Evolutionary conservation across 202 grass and related monocot genomes (phyloP).

Genomic region (Setaria viridis): DNA sequence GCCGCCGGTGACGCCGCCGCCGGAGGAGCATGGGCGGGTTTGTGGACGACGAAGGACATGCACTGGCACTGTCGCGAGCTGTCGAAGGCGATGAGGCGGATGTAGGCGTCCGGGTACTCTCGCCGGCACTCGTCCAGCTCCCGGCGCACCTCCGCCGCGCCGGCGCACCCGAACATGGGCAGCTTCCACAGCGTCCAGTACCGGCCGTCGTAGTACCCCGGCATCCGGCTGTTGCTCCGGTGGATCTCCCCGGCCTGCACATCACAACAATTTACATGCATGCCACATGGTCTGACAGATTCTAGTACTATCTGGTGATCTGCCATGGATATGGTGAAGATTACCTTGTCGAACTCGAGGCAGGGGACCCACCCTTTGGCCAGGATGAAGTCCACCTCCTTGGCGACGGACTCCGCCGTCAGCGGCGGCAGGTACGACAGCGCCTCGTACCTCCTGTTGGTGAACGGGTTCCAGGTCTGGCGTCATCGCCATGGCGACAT

Average conservation of each 20-base stretch:
- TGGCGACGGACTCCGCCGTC: constrained; percentile 57
- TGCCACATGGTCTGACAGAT: no score
- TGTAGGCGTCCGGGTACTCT: constrained; percentile 62
- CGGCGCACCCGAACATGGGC: constrained; percentile 80
- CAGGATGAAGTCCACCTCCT: constrained; percentile 65
- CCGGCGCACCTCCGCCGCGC: constrained; percentile 48
- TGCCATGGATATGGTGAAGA: no score
- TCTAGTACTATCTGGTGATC: no score
- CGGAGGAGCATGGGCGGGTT: background rate
- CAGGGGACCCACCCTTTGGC: constrained; percentile 72
- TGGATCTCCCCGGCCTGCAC: constrained; percentile 53
- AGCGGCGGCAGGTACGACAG: constrained; percentile 71
- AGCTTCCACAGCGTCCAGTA: constrained; percentile 84
- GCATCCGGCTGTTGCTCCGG: constrained; percentile 64
- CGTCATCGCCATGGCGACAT: background rate
- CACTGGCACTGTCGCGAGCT: constrained; percentile 65
- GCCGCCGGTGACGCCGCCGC: background rate
- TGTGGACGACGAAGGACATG: constrained; percentile 74
- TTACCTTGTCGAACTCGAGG: constrained; percentile 68
- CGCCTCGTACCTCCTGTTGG: constrained; percentile 68
- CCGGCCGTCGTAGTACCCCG: constrained; percentile 72
- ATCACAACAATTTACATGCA: background rate
- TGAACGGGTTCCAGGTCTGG: constrained; percentile 73
- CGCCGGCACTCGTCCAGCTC: constrained; percentile 63
- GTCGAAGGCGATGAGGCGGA: constrained; percentile 71